Percentiles rank a stretch among this genome's conserved stretches.
Conservation (phyloP, 257 asterid species). For the Jasminum sambac region DNA sequence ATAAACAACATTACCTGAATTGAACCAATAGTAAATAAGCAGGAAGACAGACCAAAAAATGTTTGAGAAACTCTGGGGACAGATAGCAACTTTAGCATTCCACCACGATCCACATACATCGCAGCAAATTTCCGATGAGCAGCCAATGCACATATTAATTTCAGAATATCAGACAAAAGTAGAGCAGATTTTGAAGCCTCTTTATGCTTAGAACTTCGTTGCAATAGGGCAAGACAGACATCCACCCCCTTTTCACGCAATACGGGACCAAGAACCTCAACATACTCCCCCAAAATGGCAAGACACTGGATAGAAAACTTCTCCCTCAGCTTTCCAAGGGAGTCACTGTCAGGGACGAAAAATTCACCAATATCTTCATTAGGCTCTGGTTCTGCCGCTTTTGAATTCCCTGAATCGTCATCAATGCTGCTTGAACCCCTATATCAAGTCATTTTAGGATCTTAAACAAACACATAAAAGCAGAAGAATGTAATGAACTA, state of each 20-base stretch:
- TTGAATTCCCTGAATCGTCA: slow-evolving; percentile 52
- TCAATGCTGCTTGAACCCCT: slow-evolving; percentile 51
- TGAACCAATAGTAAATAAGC: slow-evolving; percentile 89
- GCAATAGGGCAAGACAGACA: slow-evolving; percentile 84
- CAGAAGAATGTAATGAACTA: neutral
- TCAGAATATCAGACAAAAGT: slow-evolving; percentile 81
- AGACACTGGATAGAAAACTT: slow-evolving; percentile 95
- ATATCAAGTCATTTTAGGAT: slow-evolving; percentile 21
- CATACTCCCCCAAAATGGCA: slow-evolving; percentile 85
- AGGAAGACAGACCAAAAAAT: slow-evolving; percentile 80
- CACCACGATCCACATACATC: slow-evolving; percentile 89
- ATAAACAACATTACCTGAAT: slow-evolving; percentile 62
- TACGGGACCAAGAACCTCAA: slow-evolving; percentile 98
- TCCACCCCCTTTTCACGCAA: slow-evolving; percentile 97
- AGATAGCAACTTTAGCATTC: slow-evolving; percentile 82
- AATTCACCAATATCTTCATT: slow-evolving; percentile 65
- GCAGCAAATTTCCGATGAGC: slow-evolving; percentile 97
- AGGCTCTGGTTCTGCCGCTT: slow-evolving; percentile 47
- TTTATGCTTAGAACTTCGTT: slow-evolving; percentile 61
- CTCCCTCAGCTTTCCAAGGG: slow-evolving; percentile 88
- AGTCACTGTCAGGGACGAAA: slow-evolving; percentile 53
- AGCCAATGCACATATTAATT: slow-evolving; percentile 86
- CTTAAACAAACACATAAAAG: slow-evolving; percentile 6
- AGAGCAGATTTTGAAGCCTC: slow-evolving; percentile 49
- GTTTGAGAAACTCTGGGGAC: slow-evolving; percentile 72